These are phyloP conservation scores for Parsonsia alboflavescens DNA, from an alignment of 257 asterid genomes.

Conservation along the genomic window DNA sequence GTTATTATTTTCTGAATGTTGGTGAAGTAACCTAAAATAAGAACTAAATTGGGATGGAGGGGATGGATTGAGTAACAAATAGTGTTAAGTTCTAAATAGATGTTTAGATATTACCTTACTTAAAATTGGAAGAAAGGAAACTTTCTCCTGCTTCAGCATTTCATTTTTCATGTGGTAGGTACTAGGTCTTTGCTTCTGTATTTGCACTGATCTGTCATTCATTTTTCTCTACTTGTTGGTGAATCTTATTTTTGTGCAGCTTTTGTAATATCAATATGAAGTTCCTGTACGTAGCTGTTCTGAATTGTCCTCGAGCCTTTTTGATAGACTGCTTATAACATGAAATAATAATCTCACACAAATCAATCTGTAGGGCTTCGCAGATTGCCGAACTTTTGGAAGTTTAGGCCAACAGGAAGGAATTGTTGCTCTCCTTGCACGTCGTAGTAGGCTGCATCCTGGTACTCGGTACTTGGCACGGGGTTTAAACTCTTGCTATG, in stretches of 20 bases:
- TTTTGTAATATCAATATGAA: background rate
- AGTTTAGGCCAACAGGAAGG: slow-evolving; percentile 97
- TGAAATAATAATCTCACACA: slow-evolving; percentile 20
- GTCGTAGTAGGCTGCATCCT: slow-evolving; percentile 98
- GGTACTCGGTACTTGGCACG: slow-evolving; percentile 97
- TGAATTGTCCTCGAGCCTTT: background rate
- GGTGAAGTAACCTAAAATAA: no score
- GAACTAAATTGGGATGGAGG: no score
- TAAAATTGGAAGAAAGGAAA: background rate
- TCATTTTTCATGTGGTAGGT: background rate
- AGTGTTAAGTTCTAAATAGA: background rate
- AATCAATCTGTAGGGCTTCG: slow-evolving; percentile 73
- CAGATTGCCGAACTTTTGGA: slow-evolving; percentile 84
- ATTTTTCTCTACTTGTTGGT: background rate
- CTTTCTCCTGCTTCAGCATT: background rate
- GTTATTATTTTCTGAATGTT: no score
- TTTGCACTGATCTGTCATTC: background rate
- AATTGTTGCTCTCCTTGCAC: slow-evolving; percentile 88
- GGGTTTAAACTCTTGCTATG: slow-evolving; percentile 89
- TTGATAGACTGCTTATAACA: background rate
- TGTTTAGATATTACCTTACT: background rate
- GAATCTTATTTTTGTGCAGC: background rate
- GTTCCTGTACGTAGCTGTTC: background rate
- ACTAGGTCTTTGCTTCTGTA: background rate
- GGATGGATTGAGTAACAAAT: no score